Evolutionary conservation across 495 filamentous ascomycete genomes (phyloP), one percentile per base, ranked within the genome.

Genomic region (Diplogelasinospora grovesii): DNA sequence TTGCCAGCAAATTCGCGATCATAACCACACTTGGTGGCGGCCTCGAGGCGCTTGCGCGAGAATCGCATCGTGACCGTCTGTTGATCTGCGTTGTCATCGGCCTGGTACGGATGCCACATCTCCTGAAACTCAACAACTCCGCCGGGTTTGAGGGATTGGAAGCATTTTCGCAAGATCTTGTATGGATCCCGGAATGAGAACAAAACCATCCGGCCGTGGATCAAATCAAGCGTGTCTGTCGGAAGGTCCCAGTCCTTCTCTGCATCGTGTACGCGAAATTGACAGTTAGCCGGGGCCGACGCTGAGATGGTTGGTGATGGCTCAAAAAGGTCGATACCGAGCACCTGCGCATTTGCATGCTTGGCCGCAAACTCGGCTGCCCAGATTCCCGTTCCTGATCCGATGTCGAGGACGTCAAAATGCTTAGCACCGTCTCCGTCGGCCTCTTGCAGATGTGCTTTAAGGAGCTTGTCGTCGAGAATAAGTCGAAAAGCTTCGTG

Each of bases 301-400:
- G 46, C 36, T 0, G 70, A 64, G 18, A 41, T 13, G 11, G 18
- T n/a, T 14, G 27, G 39, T 41, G 78, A 73, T 32, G 76, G 78
- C 0, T 69, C 65, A 7, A 68, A 77, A 22, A 85, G 66, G 47
- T 85, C 82, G 11, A 78, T 76, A 8, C 80, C 82, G 23, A 77
- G 54, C 13, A 82, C 66, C 13, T 70, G 59, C 9, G 68, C 57
- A 14, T 53, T 16, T 0, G 76, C 76, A 54, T 66, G 70, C 8
- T 65, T 50, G 45, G 82, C 74, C 20, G 54, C 55, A 34, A 59
- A 58, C 48, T 53, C 60, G 30, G 35, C 6, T 5, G 45, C 49
- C 49, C 34, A 49, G 16, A 33, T 43, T 8, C 36, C 46, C n/a
- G 45, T 50, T 30, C 43, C 81, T 2, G 78, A 81, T 23, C 79